Conservation (phyloP, 495 filamentous ascomycete genomes). For the Penicillium canescens region DNA sequence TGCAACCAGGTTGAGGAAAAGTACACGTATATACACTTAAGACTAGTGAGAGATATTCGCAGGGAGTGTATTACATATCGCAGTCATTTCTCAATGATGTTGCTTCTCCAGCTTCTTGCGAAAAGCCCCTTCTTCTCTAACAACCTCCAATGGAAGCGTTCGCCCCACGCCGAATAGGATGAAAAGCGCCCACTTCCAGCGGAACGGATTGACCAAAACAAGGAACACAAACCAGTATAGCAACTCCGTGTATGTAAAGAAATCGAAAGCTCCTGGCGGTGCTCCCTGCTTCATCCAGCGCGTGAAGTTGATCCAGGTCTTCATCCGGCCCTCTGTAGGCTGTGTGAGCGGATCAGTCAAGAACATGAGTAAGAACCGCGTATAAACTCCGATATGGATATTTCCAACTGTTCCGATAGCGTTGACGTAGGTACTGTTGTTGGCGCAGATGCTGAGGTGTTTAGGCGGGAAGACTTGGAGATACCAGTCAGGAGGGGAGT, state of each 20-base stretch:
- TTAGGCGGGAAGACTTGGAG: conserved; percentile 74
- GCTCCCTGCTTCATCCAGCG: conserved; percentile 64
- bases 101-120: conserved; percentile 34
- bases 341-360: conserved; percentile 73
- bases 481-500: conserved; percentile 83
- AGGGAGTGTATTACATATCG: too few species aligned
- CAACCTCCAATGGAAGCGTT: conserved; percentile 63
- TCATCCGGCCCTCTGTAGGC: conserved; percentile 73
- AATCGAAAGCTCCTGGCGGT: conserved; percentile 75
- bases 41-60: too few species aligned
- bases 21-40: too few species aligned
- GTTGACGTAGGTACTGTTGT: conserved; percentile 82
- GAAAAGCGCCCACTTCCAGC: conserved; percentile 74
- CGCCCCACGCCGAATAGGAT: conserved; percentile 75
- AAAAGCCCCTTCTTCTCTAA: conserved; percentile 59
- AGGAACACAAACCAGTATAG: conserved; percentile 84
- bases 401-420: conserved; percentile 80
- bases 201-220: conserved; percentile 77
- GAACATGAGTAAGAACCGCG: conserved; percentile 81
- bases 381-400: conserved; percentile 89
- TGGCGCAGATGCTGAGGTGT: conserved; percentile 64
- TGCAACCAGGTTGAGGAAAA: too few species aligned
- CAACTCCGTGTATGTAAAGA: conserved; percentile 85
- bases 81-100: neutral
- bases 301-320: conserved; percentile 85